Evolutionary conservation across 345 rosid species (phyloP).

Genomic region (Eutrema yunnanense): DNA sequence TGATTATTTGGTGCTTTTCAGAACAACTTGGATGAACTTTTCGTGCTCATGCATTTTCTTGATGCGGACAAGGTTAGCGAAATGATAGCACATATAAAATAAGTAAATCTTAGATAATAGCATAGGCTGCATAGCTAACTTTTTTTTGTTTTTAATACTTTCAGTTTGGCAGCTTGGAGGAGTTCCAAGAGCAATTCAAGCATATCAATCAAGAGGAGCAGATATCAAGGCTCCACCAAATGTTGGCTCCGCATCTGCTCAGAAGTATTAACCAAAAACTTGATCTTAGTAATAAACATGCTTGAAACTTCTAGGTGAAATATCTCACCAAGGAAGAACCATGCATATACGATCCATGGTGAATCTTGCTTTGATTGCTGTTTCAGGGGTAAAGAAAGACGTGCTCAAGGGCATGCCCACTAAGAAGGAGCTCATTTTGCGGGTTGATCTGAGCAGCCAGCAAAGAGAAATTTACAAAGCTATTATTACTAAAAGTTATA

Average conservation of each 20-base stretch:
- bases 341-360: neutral
- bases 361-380: slow-evolving; percentile 9
- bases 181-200: slow-evolving; percentile 78
- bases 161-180: slow-evolving; percentile 84
- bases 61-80: slow-evolving; percentile 80
- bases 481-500: slow-evolving; percentile 69
- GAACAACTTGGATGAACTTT: slow-evolving; percentile 94
- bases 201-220: slow-evolving; percentile 91
- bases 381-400: slow-evolving; percentile 83
- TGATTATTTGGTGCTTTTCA: slow-evolving; percentile 37
- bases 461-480: slow-evolving; percentile 87
- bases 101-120: neutral
- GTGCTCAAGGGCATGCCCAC: slow-evolving; percentile 85
- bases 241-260: slow-evolving; percentile 87
- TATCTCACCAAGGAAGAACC: neutral
- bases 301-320: neutral
- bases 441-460: slow-evolving; percentile 70
- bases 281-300: neutral
- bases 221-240: slow-evolving; percentile 72
- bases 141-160: slow-evolving; percentile 11
- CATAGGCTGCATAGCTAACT: neutral
- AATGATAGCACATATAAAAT: neutral
- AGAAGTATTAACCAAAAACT: slow-evolving; percentile 51
- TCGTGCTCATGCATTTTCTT: slow-evolving; percentile 98
- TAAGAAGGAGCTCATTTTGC: slow-evolving; percentile 88